Conservation (phyloP, 78 protist genomes). For the Dictyostelium capitatum region DNA sequence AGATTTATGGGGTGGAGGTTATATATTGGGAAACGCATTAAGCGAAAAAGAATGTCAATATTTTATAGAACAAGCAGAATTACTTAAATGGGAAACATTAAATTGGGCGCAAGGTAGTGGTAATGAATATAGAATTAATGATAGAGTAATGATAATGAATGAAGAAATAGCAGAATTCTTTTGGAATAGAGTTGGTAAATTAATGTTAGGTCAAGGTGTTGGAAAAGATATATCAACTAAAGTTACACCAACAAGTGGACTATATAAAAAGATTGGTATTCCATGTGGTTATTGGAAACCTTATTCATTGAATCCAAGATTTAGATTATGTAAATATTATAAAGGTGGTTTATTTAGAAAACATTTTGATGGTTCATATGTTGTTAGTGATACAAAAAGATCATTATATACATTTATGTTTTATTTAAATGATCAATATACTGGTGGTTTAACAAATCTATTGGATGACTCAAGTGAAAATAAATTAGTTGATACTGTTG, state of each 20-base stretch:
- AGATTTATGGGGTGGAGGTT: conserved; percentile 32
- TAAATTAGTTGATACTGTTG: neutral
- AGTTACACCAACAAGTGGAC: neutral
- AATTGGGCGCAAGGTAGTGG: neutral
- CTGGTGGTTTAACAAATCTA: conserved; percentile 73
- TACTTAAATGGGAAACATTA: conserved; percentile 16
- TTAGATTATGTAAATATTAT: conserved; percentile 60
- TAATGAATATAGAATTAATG: conserved; percentile 8
- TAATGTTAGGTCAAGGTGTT: neutral
- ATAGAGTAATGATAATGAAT: conserved; percentile 38
- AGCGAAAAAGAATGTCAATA: conserved; percentile 47
- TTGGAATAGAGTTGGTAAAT: neutral
- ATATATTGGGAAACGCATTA: conserved; percentile 43
- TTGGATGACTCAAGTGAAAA: conserved; percentile 19
- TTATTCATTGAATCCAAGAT: neutral
- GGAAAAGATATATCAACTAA: neutral
- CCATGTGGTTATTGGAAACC: conserved; percentile 24
- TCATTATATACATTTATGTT: conserved; percentile 79
- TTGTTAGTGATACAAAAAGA: neutral
- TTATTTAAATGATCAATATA: conserved; percentile 42
- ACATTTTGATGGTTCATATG: conserved; percentile 71
- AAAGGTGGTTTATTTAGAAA: conserved; percentile 30
- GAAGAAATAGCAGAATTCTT: neutral
- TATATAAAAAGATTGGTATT: neutral
- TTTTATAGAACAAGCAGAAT: conserved; percentile 37